These are phyloP conservation scores for Fusarium nanum DNA, from an alignment of 2,329 filamentous ascomycete species.

Conservation along the genomic window DNA sequence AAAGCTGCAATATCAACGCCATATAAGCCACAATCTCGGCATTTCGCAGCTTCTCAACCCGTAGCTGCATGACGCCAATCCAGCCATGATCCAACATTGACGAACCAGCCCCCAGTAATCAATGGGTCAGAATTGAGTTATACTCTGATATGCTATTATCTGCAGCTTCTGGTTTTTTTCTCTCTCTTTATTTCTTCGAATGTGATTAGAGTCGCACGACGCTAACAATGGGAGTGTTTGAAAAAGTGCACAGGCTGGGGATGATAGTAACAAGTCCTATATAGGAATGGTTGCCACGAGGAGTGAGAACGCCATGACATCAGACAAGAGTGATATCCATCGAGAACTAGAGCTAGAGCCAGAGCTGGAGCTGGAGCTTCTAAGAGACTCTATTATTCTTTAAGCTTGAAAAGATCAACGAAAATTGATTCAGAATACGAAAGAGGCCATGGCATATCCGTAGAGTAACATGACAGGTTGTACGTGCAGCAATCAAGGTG, in stretches of 20 bases:
- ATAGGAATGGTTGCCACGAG: conserved; percentile 25
- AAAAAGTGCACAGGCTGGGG: background rate
- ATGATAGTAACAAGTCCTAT: background rate
- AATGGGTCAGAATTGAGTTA: conserved; percentile 2
- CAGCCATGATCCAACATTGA: conserved; percentile 33
- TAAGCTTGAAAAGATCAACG: conserved; percentile 15
- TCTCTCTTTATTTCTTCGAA: background rate
- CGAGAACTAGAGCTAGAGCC: background rate
- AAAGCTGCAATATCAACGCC: background rate
- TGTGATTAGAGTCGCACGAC: conserved; percentile 14
- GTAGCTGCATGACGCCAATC: conserved; percentile 24
- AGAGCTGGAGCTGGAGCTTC: background rate
- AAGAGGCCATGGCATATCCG: conserved; percentile 14
- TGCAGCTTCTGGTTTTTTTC: background rate
- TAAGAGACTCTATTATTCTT: background rate
- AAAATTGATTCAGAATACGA: conserved; percentile 23
- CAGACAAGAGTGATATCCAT: conserved; percentile 9
- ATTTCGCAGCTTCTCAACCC: conserved; percentile 11
- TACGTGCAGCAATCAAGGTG: background rate
- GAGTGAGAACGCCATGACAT: conserved; percentile 38
- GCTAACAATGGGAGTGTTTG: conserved; percentile 19
- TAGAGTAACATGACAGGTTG: background rate
- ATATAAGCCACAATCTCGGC: conserved; percentile 6
- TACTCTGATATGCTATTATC: conserved; percentile 6
- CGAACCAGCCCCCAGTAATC: conserved; percentile 14